Conservation (phyloP, 2,329 filamentous ascomycete species). For the Ophiostoma tasmaniense region DNA sequence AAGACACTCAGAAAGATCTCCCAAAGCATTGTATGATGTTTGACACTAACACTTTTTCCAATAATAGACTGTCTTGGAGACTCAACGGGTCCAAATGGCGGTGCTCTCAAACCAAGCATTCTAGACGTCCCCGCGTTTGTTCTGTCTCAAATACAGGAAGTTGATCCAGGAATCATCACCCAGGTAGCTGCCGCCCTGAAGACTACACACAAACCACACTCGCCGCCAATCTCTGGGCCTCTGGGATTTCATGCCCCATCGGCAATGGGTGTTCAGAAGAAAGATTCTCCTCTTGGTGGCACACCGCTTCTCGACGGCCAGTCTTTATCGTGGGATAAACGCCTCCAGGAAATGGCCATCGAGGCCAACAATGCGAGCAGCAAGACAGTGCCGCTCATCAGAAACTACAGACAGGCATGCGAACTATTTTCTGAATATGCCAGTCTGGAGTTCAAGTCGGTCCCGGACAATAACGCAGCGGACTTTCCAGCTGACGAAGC, state of each 20-base stretch:
- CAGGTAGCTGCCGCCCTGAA: not conserved
- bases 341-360: conserved; percentile 13
- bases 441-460: conserved; percentile 17
- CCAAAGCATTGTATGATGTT: not conserved
- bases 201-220: not conserved
- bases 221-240: conserved; percentile 5
- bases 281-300: conserved; percentile 14
- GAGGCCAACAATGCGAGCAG: not conserved
- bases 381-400: conserved; percentile 10
- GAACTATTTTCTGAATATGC: conserved; percentile 19
- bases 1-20: not conserved
- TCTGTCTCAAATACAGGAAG: not conserved
- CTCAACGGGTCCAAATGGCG: not conserved
- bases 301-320: conserved; percentile 14
- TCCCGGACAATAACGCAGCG: not conserved
- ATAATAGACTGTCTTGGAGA: not conserved
- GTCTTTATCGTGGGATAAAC: conserved; percentile 10
- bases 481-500: conserved; percentile 22
- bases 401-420: conserved; percentile 14
- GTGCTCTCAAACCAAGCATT: not conserved
- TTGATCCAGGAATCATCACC: not conserved
- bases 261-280: not conserved
- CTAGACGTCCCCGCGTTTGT: not conserved
- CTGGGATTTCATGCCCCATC: conserved; percentile 6
- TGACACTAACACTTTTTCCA: not conserved